Percentiles rank a stretch among this genome's conserved stretches.
These are phyloP conservation scores for Chaetoceros muelleri DNA, from an alignment of 108 stramenopile genomes.

Conservation along the genomic window DNA sequence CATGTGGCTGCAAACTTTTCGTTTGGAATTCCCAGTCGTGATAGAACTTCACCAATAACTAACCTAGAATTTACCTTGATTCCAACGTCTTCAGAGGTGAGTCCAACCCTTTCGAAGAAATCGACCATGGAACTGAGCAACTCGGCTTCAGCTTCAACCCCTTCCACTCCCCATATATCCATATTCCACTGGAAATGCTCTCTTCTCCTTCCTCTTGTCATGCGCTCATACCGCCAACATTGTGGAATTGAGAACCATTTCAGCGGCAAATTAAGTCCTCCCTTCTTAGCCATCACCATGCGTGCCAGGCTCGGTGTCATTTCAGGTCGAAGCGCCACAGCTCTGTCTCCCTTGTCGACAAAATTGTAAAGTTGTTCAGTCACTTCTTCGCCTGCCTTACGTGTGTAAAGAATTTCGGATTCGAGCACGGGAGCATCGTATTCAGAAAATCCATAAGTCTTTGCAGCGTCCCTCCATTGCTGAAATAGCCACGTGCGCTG, in stretches of 20 bases:
- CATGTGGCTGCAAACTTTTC: slow-evolving; percentile 93
- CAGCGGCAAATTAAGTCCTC: slow-evolving; percentile 79
- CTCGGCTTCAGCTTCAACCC: slow-evolving; percentile 92
- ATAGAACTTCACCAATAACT: slow-evolving; percentile 86
- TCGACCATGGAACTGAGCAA: slow-evolving; percentile 84
- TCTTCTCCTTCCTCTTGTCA: slow-evolving; percentile 92
- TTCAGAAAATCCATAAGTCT: slow-evolving; percentile 83
- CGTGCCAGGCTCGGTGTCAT: slow-evolving; percentile 97
- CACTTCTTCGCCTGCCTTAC: slow-evolving; percentile 98
- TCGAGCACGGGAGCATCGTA: slow-evolving; percentile 98
- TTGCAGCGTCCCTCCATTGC: slow-evolving; percentile 78
- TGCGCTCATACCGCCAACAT: slow-evolving; percentile 96
- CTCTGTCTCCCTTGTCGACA: slow-evolving; percentile 89
- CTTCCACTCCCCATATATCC: slow-evolving; percentile 86
- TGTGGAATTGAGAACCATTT: slow-evolving; percentile 97
- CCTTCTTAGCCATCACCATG: slow-evolving; percentile 95
- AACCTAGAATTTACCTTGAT: slow-evolving; percentile 92
- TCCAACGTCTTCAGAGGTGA: slow-evolving; percentile 87
- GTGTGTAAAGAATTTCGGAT: slow-evolving; percentile 82
- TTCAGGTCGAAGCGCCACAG: slow-evolving; percentile 84
- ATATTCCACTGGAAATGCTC: slow-evolving; percentile 99
- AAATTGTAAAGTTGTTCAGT: slow-evolving; percentile 97
- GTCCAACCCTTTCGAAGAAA: slow-evolving; percentile 83
- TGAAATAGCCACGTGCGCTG: slow-evolving; percentile 90
- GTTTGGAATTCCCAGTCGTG: slow-evolving; percentile 76